Evolutionary conservation across 176 grass and related monocot species (phyloP), one percentile per base, ranked within the genome.

Genomic region (Elymus sibiricus): DNA sequence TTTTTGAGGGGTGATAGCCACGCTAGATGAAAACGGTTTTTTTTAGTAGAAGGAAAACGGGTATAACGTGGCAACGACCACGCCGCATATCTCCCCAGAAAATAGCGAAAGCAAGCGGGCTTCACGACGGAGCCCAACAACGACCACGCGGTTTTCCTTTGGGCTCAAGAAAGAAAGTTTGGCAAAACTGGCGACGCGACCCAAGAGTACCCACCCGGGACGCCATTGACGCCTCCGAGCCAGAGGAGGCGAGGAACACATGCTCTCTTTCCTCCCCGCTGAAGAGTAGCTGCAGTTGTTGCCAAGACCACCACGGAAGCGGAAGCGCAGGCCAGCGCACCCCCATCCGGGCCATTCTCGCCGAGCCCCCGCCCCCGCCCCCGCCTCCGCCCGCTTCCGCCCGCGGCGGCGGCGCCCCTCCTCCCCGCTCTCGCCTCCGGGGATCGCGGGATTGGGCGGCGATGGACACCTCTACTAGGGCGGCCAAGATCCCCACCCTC

Each of bases 401-500:
- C 9, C 8, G 67, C 21, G 10, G 53, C 42, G 40, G 31, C 70
- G 21, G 79, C 87, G 25, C 73, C 73, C 73, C 79, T 4, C 40
- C 58, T 22, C 84, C 64, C 16, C 70, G 16, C 67, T 35, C 64
- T 39, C 32, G 19, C 64, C 74, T 62, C 11, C 39, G 46, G 68
- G 76, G 42, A 17, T 68, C 24, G 44, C 88, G 88, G 83, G 88
- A 80, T 91, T 11, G 72, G 34, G 85, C 73, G 74, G 76, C 60
- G 24, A 91, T 91, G 89, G 89, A 87, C 61, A 80, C 89, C 38
- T 38, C 84, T 14, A 59, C 66, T 11, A 87, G 85, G 68, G 51
- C 87, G 74, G 46, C 74, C 15, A 94, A 92, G 78, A 86, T 91
- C 78, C 90, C 91, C 27, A 75, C 92, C 65, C 79, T 99, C 62